Evolutionary conservation across 176 grass and related monocot genomes (phyloP).

Genomic region (Oryza australiensis): DNA sequence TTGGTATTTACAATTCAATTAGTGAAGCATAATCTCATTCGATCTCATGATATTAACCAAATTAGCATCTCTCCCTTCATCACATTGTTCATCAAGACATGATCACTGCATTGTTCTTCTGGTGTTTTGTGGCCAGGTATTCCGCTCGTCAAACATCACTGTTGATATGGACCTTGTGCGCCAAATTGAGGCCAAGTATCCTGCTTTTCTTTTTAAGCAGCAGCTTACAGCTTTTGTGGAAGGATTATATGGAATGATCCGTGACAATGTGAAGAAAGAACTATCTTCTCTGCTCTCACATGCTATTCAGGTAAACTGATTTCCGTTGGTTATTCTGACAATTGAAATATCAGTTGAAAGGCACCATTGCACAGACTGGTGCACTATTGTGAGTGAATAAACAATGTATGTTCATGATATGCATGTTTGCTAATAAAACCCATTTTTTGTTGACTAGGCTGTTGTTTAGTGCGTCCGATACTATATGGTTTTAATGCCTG

Average conservation of each 20-base stretch:
- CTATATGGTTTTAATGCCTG: slow-evolving; percentile 2
- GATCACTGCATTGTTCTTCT: slow-evolving; percentile 21
- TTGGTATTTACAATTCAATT: no score
- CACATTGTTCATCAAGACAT: slow-evolving; percentile 20
- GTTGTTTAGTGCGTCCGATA: slow-evolving; percentile 2
- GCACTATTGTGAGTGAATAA: slow-evolving; percentile 15
- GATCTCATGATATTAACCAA: neutral
- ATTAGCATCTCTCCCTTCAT: neutral
- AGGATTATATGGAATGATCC: slow-evolving; percentile 75
- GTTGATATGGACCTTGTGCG: slow-evolving; percentile 62
- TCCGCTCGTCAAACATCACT: slow-evolving; percentile 73
- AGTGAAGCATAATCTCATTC: neutral
- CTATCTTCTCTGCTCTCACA: slow-evolving; percentile 69
- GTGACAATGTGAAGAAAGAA: slow-evolving; percentile 85
- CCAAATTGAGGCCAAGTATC: slow-evolving; percentile 87
- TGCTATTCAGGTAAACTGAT: slow-evolving; percentile 72
- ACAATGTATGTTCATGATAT: slow-evolving; percentile 16
- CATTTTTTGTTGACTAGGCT: slow-evolving; percentile 20
- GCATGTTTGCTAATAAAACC: slow-evolving; percentile 1
- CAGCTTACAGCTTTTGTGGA: slow-evolving; percentile 93
- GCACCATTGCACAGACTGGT: neutral
- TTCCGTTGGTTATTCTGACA: slow-evolving; percentile 13
- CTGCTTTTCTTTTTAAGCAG: slow-evolving; percentile 98
- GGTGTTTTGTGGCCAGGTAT: slow-evolving; percentile 60
- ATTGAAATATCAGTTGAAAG: slow-evolving; percentile 2